Conservation (phyloP, 345 rosid species). For the Mallotus nudiflorus region DNA sequence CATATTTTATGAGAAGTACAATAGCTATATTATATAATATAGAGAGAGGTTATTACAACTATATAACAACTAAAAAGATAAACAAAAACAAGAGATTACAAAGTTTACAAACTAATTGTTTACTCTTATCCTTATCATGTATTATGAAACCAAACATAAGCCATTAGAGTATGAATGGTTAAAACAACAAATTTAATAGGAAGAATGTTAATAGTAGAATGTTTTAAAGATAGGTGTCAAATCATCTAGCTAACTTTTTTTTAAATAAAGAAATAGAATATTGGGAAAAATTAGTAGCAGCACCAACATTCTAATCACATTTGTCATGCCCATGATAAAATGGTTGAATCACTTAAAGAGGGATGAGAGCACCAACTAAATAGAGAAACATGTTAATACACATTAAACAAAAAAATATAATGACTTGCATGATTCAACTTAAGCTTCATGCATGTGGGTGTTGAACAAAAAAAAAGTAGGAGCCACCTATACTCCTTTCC, state of each 20-base stretch:
- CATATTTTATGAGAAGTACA: no score
- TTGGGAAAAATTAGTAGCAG: not conserved
- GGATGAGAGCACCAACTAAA: not conserved
- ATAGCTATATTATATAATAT: no score
- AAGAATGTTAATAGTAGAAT: not conserved
- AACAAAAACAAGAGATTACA: no score
- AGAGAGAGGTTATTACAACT: no score
- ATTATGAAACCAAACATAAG: not conserved
- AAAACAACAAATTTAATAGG: not conserved
- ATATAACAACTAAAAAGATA: no score
- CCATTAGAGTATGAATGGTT: not conserved
- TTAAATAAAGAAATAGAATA: not conserved
- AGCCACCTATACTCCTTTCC: not conserved
- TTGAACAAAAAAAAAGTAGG: not conserved
- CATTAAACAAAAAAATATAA: not conserved
- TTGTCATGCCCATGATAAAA: not conserved
- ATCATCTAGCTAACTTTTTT: not conserved
- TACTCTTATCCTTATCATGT: no score
- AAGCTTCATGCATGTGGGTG: not conserved
- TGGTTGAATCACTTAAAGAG: not conserved
- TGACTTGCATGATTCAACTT: not conserved
- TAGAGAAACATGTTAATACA: constrained; percentile 2
- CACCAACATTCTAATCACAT: not conserved
- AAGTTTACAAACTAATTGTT: no score
- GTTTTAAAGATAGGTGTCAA: not conserved